Conservation (phyloP, 805 yeast species). For the Kodamaea kaohsiungensis region DNA sequence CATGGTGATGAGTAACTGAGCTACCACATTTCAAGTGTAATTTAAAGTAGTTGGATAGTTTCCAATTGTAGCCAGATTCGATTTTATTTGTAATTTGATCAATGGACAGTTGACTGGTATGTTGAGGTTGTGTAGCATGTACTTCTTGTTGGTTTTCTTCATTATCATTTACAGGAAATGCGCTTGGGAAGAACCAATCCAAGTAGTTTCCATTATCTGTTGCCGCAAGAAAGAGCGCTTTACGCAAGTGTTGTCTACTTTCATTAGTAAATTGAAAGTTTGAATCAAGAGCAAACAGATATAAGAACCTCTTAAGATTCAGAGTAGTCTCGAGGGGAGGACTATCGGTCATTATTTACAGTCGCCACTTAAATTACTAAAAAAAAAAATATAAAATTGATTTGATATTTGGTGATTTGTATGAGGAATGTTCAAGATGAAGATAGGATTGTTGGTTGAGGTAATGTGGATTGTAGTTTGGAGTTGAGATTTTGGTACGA, state of each 20-base stretch:
- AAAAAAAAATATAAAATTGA: background rate
- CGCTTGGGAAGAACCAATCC: constrained; percentile 32
- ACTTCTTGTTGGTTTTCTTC: constrained; percentile 8
- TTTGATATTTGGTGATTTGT: background rate
- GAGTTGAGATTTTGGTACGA: no score
- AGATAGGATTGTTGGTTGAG: no score
- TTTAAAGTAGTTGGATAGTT: constrained; percentile 29
- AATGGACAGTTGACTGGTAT: background rate
- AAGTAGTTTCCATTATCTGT: constrained; percentile 44
- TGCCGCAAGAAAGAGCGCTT: constrained; percentile 45
- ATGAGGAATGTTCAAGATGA: background rate
- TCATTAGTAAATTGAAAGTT: constrained; percentile 31
- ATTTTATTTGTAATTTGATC: constrained; percentile 9
- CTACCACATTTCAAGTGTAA: constrained; percentile 16
- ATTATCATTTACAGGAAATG: background rate
- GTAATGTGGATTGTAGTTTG: no score
- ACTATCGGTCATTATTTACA: background rate
- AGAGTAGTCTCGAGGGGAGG: constrained; percentile 6
- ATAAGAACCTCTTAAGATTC: constrained; percentile 32
- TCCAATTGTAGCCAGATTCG: constrained; percentile 20
- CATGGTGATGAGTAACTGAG: constrained; percentile 21
- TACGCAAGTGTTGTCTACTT: constrained; percentile 35
- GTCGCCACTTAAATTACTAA: background rate
- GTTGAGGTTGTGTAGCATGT: background rate
- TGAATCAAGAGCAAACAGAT: constrained; percentile 36